Conservation (phyloP, 179 eudicot species). For the Beta corolliflora region DNA sequence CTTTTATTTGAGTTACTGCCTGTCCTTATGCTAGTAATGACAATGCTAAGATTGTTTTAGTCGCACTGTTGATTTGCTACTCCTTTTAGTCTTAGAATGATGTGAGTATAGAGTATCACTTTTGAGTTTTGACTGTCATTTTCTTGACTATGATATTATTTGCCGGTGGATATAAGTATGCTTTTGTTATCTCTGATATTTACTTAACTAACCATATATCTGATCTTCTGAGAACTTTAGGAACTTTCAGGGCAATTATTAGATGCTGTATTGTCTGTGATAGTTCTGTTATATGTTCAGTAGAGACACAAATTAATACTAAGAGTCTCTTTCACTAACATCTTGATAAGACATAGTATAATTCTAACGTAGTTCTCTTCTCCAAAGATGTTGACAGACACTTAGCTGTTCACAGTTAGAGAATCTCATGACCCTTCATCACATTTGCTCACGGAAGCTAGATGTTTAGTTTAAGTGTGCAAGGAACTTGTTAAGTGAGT, state of each 20-base stretch:
- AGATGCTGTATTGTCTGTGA: slow-evolving; percentile 1
- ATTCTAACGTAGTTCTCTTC: slow-evolving; percentile 13
- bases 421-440: slow-evolving; percentile 30
- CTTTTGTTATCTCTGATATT: slow-evolving; percentile 7
- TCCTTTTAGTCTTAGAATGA: not conserved
- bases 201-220: not conserved
- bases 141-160: slow-evolving; percentile 8
- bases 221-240: slow-evolving; percentile 12
- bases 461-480: slow-evolving; percentile 22
- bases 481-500: slow-evolving; percentile 15
- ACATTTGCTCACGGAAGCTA: slow-evolving; percentile 19
- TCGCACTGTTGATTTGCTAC: not conserved
- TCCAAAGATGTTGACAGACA: slow-evolving; percentile 31
- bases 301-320: slow-evolving; percentile 1
- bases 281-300: not conserved
- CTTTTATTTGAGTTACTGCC: not conserved
- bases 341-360: slow-evolving; percentile 4
- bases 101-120: not conserved
- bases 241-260: slow-evolving; percentile 32
- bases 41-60: not conserved
- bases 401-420: slow-evolving; percentile 45
- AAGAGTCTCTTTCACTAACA: slow-evolving; percentile 29
- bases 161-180: slow-evolving; percentile 22
- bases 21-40: not conserved
- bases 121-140: not conserved